A percentile compares a stretch with the other conserved stretches of the same genome.
These are phyloP conservation scores for Xylariaceae sp. DNA, from an alignment of 2,329 filamentous ascomycete species.

Conservation along the genomic window DNA sequence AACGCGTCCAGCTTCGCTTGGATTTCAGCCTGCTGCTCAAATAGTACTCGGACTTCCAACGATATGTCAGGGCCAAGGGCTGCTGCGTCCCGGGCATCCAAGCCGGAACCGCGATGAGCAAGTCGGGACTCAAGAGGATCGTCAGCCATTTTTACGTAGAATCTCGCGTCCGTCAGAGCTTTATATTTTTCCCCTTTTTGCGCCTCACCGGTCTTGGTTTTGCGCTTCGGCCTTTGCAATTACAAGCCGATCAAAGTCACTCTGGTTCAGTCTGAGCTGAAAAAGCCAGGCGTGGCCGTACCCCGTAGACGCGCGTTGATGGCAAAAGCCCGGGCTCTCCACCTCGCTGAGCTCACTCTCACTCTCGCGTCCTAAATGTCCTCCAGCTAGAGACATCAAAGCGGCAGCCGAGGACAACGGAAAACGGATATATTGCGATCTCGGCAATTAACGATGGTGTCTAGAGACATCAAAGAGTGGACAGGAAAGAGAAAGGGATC, in stretches of 20 bases:
- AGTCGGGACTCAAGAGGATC: conserved; percentile 31
- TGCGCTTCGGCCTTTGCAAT: conserved; percentile 12
- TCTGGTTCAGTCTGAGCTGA: conserved; percentile 2
- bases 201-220: conserved; percentile 1
- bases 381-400: conserved; percentile 31
- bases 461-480: conserved; percentile 9
- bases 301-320: conserved; percentile 17
- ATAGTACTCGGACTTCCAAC: conserved; percentile 43
- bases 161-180: background rate
- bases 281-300: conserved; percentile 16
- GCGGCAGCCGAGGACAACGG: conserved; percentile 20
- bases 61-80: conserved; percentile 35
- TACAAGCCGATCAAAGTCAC: conserved; percentile 2
- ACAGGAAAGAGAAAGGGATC: background rate
- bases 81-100: conserved; percentile 29
- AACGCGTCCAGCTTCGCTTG: conserved; percentile 46
- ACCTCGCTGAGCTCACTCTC: conserved; percentile 24
- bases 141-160: conserved; percentile 26
- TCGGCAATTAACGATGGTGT: conserved; percentile 3
- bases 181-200: background rate
- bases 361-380: conserved; percentile 21
- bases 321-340: conserved; percentile 18
- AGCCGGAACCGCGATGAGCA: conserved; percentile 31
- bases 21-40: conserved; percentile 50
- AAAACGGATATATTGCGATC: conserved; percentile 4